Conservation (phyloP, 257 asterid species). For the Phtheirospermum japonicum region DNA sequence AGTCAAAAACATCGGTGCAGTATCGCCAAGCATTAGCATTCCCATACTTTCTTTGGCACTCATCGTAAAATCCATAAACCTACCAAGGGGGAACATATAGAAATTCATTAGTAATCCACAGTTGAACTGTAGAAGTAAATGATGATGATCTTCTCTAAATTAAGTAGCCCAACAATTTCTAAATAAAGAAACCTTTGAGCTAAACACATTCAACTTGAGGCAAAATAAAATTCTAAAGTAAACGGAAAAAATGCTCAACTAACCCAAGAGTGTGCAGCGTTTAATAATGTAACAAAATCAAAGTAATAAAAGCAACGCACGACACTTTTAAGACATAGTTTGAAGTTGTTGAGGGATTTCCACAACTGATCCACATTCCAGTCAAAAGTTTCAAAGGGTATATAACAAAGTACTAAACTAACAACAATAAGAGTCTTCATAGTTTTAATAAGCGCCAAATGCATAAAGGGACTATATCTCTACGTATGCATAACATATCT, state of each 20-base stretch:
- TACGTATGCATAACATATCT: no score
- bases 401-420: not conserved
- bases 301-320: no score
- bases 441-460: no score
- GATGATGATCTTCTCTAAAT: conserved; percentile 9
- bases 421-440: no score
- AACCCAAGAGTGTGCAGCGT: no score
- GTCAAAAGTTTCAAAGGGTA: no score
- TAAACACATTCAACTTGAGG: not conserved
- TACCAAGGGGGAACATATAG: conserved; percentile 29
- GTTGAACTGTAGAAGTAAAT: conserved; percentile 20
- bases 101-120: conserved; percentile 26
- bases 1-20: conserved; percentile 99
- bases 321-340: no score
- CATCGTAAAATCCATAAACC: conserved; percentile 99
- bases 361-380: not conserved
- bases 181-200: not conserved
- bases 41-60: conserved; percentile 96
- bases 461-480: no score
- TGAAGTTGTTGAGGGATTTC: not conserved
- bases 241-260: no score
- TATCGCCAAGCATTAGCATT: conserved; percentile 99
- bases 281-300: no score
- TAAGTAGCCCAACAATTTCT: not conserved
- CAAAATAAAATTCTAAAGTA: no score